Conservation (phyloP, 2,329 filamentous ascomycete genomes). For the Aspergillus sclerotialis region DNA sequence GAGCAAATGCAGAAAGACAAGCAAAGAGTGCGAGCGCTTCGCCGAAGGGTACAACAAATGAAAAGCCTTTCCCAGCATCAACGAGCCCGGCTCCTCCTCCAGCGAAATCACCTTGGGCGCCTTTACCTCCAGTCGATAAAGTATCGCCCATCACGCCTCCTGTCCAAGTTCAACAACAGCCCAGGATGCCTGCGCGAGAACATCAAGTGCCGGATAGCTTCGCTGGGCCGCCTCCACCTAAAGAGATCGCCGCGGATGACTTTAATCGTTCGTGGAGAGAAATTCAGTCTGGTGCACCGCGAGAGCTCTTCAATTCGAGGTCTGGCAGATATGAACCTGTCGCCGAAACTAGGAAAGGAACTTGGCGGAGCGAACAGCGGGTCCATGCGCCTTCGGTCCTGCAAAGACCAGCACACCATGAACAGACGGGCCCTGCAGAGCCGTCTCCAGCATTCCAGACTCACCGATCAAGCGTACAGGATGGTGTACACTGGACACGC, state of each 20-base stretch:
- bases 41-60: slow-evolving; percentile 44
- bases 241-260: slow-evolving; percentile 89
- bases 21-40: slow-evolving; percentile 38
- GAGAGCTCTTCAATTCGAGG: slow-evolving; percentile 90
- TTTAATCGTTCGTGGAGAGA: slow-evolving; percentile 85
- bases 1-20: slow-evolving; percentile 40
- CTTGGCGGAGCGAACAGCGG: slow-evolving; percentile 59
- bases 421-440: slow-evolving; percentile 63
- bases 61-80: slow-evolving; percentile 45
- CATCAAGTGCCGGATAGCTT: slow-evolving; percentile 49
- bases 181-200: slow-evolving; percentile 51
- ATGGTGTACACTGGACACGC: slow-evolving; percentile 57
- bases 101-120: slow-evolving; percentile 85
- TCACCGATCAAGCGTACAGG: slow-evolving; percentile 61
- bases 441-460: slow-evolving; percentile 84
- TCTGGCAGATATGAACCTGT: slow-evolving; percentile 91
- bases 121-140: slow-evolving; percentile 77
- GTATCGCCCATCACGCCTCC: slow-evolving; percentile 60
- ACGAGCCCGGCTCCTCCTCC: slow-evolving; percentile 51
- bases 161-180: slow-evolving; percentile 32
- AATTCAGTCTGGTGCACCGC: slow-evolving; percentile 52
- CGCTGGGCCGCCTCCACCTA: slow-evolving; percentile 49
- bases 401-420: slow-evolving; percentile 61
- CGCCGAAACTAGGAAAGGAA: slow-evolving; percentile 63
- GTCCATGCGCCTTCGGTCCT: slow-evolving; percentile 70